A percentile compares a stretch with the other conserved stretches of the same genome.
These are phyloP conservation scores for Penicillium maclennaniae DNA, from an alignment of 495 filamentous ascomycete species.

Conservation along the genomic window DNA sequence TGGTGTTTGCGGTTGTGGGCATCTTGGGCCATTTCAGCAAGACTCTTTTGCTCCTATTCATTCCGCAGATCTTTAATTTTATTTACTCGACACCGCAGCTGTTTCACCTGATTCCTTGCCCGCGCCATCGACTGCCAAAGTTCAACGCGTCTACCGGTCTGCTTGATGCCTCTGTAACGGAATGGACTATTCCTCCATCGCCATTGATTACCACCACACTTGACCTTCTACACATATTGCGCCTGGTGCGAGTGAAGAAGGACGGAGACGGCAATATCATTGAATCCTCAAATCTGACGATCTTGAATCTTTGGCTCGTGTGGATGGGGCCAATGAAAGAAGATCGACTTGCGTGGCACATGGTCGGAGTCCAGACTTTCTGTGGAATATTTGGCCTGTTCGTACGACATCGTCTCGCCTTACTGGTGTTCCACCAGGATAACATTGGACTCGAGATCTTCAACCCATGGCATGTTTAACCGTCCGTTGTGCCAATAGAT, in stretches of 20 bases:
- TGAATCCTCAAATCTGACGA: conserved; percentile 85
- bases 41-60: conserved; percentile 82
- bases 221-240: conserved; percentile 59
- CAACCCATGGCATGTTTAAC: neutral
- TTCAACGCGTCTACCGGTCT: conserved; percentile 82
- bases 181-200: conserved; percentile 70
- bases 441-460: conserved; percentile 49
- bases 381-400: conserved; percentile 80
- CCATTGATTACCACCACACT: conserved; percentile 56
- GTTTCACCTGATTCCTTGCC: conserved; percentile 84
- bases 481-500: neutral
- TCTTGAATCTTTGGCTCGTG: conserved; percentile 93
- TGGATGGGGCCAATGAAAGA: conserved; percentile 93
- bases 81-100: conserved; percentile 88
- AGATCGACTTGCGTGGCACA: conserved; percentile 71
- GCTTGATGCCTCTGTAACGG: conserved; percentile 77
- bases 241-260: conserved; percentile 59
- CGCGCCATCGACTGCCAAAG: conserved; percentile 81
- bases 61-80: conserved; percentile 97
- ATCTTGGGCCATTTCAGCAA: conserved; percentile 98
- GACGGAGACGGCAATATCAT: conserved; percentile 66
- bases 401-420: conserved; percentile 76
- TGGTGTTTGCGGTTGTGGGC: conserved; percentile 96
- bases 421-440: conserved; percentile 81
- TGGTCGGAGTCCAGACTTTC: conserved; percentile 67